A percentile compares a stretch with the other conserved stretches of the same genome.
Conservation (phyloP, 257 asterid species). For the Oldenlandia corymbosa region DNA sequence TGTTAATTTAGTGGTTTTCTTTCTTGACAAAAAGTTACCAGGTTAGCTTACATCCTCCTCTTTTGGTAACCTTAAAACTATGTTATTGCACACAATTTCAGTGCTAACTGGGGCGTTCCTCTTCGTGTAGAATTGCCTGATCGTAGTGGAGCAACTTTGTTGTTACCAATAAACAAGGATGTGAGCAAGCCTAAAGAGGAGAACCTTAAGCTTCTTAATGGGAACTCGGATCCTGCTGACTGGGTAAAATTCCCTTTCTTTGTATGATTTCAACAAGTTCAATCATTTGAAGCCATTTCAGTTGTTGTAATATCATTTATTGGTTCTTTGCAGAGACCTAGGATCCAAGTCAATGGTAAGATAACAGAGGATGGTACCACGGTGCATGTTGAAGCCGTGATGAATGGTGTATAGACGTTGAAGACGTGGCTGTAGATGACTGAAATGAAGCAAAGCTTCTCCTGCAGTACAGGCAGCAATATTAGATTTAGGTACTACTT, state of each 20-base stretch:
- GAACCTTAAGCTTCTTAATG: conserved; percentile 71
- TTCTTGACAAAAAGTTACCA: conserved; percentile 76
- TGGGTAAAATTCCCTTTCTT: conserved; percentile 44
- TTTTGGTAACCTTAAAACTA: background rate
- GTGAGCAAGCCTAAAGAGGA: conserved; percentile 60
- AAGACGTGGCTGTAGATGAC: background rate
- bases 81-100: background rate
- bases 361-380: conserved; percentile 69
- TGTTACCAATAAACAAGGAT: conserved; percentile 79
- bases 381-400: conserved; percentile 65
- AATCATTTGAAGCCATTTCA: background rate
- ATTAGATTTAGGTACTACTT: conserved; percentile 6
- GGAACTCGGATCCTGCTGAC: conserved; percentile 69
- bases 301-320: conserved; percentile 10
- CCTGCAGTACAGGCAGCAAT: background rate
- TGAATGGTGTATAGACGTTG: conserved; percentile 47
- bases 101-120: background rate
- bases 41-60: conserved; percentile 33
- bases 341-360: conserved; percentile 94
- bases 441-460: conserved; percentile 12
- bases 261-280: background rate
- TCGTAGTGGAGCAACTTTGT: conserved; percentile 53
- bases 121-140: conserved; percentile 68
- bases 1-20: conserved; percentile 90
- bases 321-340: conserved; percentile 52